phyloP scores from a whole-genome alignment of 441 rosid species.

The Mallotus japonicus region DNA sequence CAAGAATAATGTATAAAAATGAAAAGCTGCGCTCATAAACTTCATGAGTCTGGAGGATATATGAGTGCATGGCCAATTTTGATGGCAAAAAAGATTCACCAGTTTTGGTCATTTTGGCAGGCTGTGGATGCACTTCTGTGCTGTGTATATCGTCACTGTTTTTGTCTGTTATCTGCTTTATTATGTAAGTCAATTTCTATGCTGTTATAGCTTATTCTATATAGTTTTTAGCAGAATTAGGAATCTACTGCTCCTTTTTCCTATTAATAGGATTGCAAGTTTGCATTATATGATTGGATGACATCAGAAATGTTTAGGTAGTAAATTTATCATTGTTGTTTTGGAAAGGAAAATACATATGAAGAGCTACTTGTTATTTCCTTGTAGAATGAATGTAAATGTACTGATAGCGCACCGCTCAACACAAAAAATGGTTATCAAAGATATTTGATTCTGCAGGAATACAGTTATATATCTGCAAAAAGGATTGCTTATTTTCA shows the following conservation, averaged over 20 bases:
- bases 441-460: constrained; percentile 50
- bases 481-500: constrained; percentile 77
- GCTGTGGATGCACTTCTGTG: constrained; percentile 91
- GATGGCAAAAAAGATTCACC: constrained; percentile 13
- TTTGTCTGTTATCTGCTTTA: constrained; percentile 80
- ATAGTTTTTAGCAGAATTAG: not conserved
- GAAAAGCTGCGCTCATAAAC: not conserved
- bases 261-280: constrained; percentile 3
- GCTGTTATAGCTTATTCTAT: not conserved
- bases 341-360: constrained; percentile 5
- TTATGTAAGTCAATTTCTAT: constrained; percentile 47
- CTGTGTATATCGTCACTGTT: constrained; percentile 71
- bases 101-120: constrained; percentile 46
- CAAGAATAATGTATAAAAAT: no score
- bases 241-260: constrained; percentile 1
- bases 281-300: not conserved
- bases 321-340: constrained; percentile 4
- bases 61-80: not conserved
- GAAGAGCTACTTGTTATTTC: not conserved
- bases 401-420: constrained; percentile 15
- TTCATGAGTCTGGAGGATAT: not conserved
- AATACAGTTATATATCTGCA: constrained; percentile 62
- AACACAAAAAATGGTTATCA: constrained; percentile 18
- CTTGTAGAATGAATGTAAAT: not conserved
- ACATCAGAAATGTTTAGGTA: not conserved